Conservation (phyloP, 225 moss, liverwort and hornwort genomes). For the Sphagnum tenellum region DNA sequence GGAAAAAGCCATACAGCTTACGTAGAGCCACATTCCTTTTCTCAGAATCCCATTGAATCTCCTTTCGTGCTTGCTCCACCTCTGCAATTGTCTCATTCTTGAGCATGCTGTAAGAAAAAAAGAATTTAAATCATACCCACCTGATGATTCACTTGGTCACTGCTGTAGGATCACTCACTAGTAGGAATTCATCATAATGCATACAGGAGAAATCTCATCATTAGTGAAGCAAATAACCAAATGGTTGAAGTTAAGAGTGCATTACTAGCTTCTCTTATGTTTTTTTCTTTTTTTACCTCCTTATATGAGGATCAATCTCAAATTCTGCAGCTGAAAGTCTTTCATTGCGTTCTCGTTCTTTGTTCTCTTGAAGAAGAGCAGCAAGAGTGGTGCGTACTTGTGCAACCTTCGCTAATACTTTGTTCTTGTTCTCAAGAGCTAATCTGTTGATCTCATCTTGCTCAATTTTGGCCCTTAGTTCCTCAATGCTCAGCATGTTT, state of each 20-base stretch:
- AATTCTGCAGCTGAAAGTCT: constrained; percentile 62
- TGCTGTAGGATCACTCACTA: too few species aligned
- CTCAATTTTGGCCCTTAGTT: constrained; percentile 73
- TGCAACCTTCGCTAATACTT: constrained; percentile 45
- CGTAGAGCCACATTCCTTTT: constrained; percentile 66
- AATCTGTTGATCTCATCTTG: constrained; percentile 76
- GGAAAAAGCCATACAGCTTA: constrained; percentile 72
- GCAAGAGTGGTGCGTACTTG: constrained; percentile 39
- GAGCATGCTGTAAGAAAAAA: constrained; percentile 45
- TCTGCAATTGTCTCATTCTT: constrained; percentile 48
- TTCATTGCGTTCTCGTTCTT: constrained; percentile 47
- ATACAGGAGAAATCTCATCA: too few species aligned
- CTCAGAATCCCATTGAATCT: constrained; percentile 90
- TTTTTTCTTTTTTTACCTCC: constrained; percentile 19
- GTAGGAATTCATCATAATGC: too few species aligned
- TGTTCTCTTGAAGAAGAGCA: constrained; percentile 47
- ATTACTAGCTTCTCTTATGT: not conserved
- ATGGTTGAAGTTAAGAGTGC: too few species aligned
- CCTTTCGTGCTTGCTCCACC: constrained; percentile 70
- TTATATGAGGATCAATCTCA: constrained; percentile 75
- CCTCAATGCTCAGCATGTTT: constrained; percentile 77
- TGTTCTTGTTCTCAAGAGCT: constrained; percentile 65
- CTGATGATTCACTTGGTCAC: constrained; percentile 5
- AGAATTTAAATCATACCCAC: constrained; percentile 58
- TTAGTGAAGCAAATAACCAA: too few species aligned